Base-by-base conservation (phyloP, 768 basidiomycete genomes). In the Hygrocybe punicea region DNA sequence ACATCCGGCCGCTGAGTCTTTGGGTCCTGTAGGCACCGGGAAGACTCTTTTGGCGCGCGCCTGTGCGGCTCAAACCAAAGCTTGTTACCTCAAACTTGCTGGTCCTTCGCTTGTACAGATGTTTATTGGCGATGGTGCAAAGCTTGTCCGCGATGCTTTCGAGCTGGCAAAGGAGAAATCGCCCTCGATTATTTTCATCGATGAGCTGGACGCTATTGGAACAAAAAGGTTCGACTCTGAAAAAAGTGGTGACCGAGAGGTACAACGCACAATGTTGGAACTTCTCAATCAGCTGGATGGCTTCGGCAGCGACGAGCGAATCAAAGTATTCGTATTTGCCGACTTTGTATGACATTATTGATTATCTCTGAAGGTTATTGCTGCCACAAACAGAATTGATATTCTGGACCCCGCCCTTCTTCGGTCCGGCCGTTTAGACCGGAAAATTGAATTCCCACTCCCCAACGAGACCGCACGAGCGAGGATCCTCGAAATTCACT, bases 251-350 rank as follows among this genome's bases (percentile, higher is more conserved):
- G 97, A 99, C 72, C 84, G 97, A 69, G 97, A 99, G 70, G 97
- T 99, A n/a, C 97, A 99, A 73, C 78, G 97, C 60, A 99, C 97
- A n/a, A 99, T 99, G 97, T 78, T 99, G 67, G 97, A 99, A 70
- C 80, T 99, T 45, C 83, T 99, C 60, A 99, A 99, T 71, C 97
- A 99, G 73, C 78, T 98, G 42, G 97, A 99, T 66, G 97, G 97
- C 29, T 99, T 99, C 75, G 89, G 92, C 58, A 94, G 91, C 63
- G 95, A 98, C 66, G 91, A 94, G 57, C 84, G 95, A 61, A 99
- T 99, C 78, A 99, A 99, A 85, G 95, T 88, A 63, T 45, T 37
- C 35, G 44, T 45, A 48, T 24, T 36, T 39, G 59, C 24, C 16
- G n/a, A n/a, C 6, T 23, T 19, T 16, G 24, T 58, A 58, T 33